phyloP scores from a whole-genome alignment of 2,329 filamentous ascomycete genomes.

The Graphilbum fragrans region DNA sequence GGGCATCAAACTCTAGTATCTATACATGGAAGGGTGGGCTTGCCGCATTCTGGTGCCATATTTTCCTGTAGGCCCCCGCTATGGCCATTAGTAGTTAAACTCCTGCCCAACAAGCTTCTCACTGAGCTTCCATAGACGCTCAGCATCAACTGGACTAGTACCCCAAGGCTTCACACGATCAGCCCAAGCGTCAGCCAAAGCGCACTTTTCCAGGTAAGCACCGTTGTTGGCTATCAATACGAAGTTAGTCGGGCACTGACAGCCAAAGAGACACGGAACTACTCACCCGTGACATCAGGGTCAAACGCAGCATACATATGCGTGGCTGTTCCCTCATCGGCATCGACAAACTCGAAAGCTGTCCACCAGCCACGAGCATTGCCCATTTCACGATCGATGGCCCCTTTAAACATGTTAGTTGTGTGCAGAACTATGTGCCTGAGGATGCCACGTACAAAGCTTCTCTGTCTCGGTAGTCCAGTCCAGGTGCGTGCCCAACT shows the following conservation, averaged over 20 bases:
- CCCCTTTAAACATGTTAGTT: background rate
- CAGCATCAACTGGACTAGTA: background rate
- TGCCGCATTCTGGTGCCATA: too few relatives aligned
- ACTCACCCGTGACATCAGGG: background rate
- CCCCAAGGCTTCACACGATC: background rate
- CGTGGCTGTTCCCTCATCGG: background rate
- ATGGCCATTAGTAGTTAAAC: background rate
- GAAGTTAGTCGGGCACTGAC: too few relatives aligned
- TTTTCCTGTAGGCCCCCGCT: too few relatives aligned
- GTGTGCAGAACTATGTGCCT: too few relatives aligned
- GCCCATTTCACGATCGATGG: background rate
- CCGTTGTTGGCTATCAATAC: background rate
- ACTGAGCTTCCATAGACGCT: background rate
- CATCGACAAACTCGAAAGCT: too few relatives aligned
- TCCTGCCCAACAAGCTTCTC: background rate
- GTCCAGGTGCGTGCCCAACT: constrained; percentile 1
- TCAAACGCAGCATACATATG: background rate
- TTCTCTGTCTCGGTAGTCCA: background rate
- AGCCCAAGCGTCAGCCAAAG: background rate
- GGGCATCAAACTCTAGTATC: too few relatives aligned
- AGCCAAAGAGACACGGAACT: too few relatives aligned
- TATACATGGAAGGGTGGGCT: too few relatives aligned
- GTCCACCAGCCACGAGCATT: background rate
- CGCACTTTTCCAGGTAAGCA: background rate
- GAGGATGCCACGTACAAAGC: too few relatives aligned